Evolutionary conservation across 441 rosid species (phyloP), one percentile per base, ranked within the genome.

Genomic region (Populus hybrid): DNA sequence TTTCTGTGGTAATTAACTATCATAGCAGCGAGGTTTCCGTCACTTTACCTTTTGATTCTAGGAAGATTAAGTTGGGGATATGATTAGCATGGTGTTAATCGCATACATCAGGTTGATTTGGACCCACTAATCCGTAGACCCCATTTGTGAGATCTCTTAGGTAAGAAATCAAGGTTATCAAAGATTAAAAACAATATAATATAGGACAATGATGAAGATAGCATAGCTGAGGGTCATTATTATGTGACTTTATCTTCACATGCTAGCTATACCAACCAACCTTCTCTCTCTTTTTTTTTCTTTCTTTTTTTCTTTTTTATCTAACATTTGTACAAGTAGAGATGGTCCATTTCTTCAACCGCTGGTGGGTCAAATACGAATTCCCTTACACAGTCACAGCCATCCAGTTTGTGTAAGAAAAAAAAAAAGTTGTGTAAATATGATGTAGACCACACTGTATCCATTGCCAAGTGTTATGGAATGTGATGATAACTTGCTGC

Each of bases 81-180:
- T 88, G 86, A 87, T 90, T 86, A 87, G 28, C 66, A 73, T 78
- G 77, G 81, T 82, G 77, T 77, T 82, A 76, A 80, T 81, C 83
- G 89, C 81, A 75, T 70, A 82, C 90, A 89, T 88, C 90, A 86
- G 81, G 70, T 78, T 81, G 87, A 89, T 89, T 71, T 83, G 87
- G 87, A 30, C 90, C 88, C 85, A 80, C 84, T 38, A 23, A 67
- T 73, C 32, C 67, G 74, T 73, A 69, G 87, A 76, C 71, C 85
- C 84, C 68, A 75, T 72, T 77, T 67, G 28, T 71, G 76, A 88
- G 68, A 82, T 88, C 86, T 84, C 77, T 87, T 84, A 76, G 85
- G 90, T 89, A 76, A 89, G 88, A 86, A 89, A 91, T 89, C 90
- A 77, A 84, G 70, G 84, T 66, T 81, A 76, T 80, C 42, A 67